Evolutionary conservation across 306 rosid genomes (phyloP).

Genomic region (Cicer yamashitae): DNA sequence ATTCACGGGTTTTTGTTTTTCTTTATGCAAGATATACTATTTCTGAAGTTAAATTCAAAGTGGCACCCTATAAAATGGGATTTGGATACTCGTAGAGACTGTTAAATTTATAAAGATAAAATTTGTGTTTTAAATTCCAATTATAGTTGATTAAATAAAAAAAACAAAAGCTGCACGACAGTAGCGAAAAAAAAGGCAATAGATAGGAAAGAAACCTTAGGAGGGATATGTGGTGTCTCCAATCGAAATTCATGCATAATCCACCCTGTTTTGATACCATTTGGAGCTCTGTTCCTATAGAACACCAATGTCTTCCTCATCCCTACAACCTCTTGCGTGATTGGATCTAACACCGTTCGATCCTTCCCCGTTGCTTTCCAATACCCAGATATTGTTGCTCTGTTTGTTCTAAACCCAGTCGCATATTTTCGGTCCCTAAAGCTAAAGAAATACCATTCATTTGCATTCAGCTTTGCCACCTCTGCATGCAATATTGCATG

Average conservation of each 20-base stretch:
- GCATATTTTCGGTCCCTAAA: conserved; percentile 94
- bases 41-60: too few relatives aligned
- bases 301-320: conserved; percentile 97
- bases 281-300: conserved; percentile 90
- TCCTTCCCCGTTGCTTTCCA: conserved; percentile 99
- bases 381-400: conserved; percentile 84
- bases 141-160: too few relatives aligned
- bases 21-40: too few relatives aligned
- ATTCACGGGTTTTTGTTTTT: too few relatives aligned
- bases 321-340: conserved; percentile 74
- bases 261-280: conserved; percentile 96
- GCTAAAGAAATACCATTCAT: conserved; percentile 97
- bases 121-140: too few relatives aligned
- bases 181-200: background rate
- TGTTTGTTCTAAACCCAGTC: conserved; percentile 82
- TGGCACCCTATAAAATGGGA: too few relatives aligned
- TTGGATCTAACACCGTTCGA: conserved; percentile 75
- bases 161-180: too few relatives aligned
- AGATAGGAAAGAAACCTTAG: conserved; percentile 66
- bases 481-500: conserved; percentile 52
- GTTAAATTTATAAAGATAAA: too few relatives aligned
- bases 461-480: conserved; percentile 93
- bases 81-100: too few relatives aligned
- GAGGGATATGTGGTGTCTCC: conserved; percentile 97
- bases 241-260: conserved; percentile 98